These are phyloP conservation scores for Oryza meyeriana DNA, from an alignment of 176 grass and related monocot genomes.

Conservation along the genomic window DNA sequence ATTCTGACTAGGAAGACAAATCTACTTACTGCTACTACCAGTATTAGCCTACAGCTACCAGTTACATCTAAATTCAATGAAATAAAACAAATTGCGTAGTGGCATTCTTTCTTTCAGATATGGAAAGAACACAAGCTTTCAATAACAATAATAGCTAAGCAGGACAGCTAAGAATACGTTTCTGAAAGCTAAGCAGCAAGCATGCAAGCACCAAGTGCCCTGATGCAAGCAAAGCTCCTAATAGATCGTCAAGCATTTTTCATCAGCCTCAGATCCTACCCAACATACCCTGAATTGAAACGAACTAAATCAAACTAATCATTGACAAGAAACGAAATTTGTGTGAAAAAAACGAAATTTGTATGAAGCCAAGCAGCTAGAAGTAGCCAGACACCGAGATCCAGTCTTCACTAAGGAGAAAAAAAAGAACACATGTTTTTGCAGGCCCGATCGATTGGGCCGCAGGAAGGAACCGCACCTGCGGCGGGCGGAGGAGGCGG, in stretches of 20 bases:
- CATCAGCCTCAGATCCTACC: not conserved
- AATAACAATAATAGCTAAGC: no score
- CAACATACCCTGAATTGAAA: not conserved
- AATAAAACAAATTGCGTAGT: not conserved
- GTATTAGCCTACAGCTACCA: not conserved
- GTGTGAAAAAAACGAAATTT: no score
- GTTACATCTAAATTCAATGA: not conserved
- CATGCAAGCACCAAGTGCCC: no score
- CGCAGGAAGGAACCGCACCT: no score
- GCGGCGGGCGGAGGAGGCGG: no score
- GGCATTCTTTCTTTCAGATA: not conserved
- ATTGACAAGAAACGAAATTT: no score
- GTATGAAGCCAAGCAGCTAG: not conserved
- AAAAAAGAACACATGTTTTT: not conserved
- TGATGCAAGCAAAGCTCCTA: no score
- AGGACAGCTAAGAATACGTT: not conserved
- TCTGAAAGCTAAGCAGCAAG: not conserved
- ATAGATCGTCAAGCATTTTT: not conserved
- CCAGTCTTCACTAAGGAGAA: not conserved
- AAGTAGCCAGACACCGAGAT: not conserved
- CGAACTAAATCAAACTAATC: not conserved
- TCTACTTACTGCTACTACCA: not conserved
- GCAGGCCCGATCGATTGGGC: not conserved
- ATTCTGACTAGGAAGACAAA: not conserved
- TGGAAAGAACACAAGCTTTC: not conserved